Evolutionary conservation across 2,329 filamentous ascomycete species (phyloP), one percentile per base, ranked within the genome.

Genomic region (Colletotrichum chrysophilum): DNA sequence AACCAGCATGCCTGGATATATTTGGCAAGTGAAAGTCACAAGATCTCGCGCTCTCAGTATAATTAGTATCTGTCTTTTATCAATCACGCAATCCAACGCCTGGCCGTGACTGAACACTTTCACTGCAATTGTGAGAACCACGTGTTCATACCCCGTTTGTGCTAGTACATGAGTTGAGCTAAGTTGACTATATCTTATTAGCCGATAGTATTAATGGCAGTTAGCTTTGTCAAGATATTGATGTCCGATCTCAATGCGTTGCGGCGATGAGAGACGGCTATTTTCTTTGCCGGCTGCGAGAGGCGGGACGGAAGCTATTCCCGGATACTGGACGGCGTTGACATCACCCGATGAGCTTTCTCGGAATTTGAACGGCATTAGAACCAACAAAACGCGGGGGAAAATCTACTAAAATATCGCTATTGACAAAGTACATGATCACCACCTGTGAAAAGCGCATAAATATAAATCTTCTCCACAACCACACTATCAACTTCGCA

Each of bases 341-440:
- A 43, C 38, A 43, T 43, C 9, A 43, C 38, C 18, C 38, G 38
- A 43, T 43, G 38, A 43, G 38, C 38, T 43, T n/a, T n/a, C 38
- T n/a, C 38, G 5, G 38, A 43, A 12, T 43, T n/a, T 43, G 38
- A 43, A 43, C 18, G 38, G 18, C 18, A 43, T 12, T n/a, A 10
- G 9, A 18, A n/a, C 9, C 18, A 12, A 6, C 5, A n/a, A n/a
- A n/a, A 43, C 18, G 38, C 18, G 38, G 18, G 9, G 38, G 3
- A 7, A 12, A 0, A 1, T 43, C 38, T 12, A n/a, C 5, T 12
- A 0, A 12, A 2, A n/a, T 10, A 43, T 43, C 9, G 18, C 9
- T 43, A 6, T 5, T 43, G 18, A 1, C 18, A 43, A 43, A 48
- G 38, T 48, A 10, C 38, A 48, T n/a, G 38, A 48, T 48, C 38